Conservation (phyloP, 2,329 filamentous ascomycete species). For the Talaromyces sp. region DNA sequence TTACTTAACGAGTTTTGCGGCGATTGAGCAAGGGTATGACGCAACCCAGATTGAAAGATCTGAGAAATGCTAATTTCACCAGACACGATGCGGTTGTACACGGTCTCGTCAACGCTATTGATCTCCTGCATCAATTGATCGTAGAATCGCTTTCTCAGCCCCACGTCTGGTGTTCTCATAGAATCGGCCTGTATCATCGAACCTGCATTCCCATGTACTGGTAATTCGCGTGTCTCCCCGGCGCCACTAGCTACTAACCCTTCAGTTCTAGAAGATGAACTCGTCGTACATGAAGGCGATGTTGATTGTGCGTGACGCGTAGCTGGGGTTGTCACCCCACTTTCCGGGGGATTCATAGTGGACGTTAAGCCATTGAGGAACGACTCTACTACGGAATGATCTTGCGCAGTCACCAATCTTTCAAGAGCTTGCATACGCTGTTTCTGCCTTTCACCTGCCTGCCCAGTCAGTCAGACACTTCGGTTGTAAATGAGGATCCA, state of each 20-base stretch:
- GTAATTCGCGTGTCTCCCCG: background rate
- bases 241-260: background rate
- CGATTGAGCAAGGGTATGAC: background rate
- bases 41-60: constrained; percentile 1
- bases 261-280: background rate
- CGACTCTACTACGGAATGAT: background rate
- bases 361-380: background rate
- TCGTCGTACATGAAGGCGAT: background rate
- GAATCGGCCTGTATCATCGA: background rate
- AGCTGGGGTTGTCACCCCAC: background rate
- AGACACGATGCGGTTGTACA: constrained; percentile 3
- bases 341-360: background rate
- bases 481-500: background rate
- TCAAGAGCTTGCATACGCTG: constrained; percentile 3
- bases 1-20: background rate
- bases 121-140: constrained; percentile 1
- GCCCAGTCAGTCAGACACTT: background rate
- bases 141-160: background rate
- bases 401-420: background rate
- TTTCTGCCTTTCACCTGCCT: constrained; percentile 6
- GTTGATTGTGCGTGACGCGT: background rate
- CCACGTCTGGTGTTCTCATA: background rate
- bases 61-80: background rate
- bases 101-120: background rate
- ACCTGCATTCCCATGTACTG: background rate